A percentile compares a stretch with the other conserved stretches of the same genome.
These are phyloP conservation scores for Xylariaceae sp. DNA, from an alignment of 2,329 filamentous ascomycete species.

Conservation along the genomic window DNA sequence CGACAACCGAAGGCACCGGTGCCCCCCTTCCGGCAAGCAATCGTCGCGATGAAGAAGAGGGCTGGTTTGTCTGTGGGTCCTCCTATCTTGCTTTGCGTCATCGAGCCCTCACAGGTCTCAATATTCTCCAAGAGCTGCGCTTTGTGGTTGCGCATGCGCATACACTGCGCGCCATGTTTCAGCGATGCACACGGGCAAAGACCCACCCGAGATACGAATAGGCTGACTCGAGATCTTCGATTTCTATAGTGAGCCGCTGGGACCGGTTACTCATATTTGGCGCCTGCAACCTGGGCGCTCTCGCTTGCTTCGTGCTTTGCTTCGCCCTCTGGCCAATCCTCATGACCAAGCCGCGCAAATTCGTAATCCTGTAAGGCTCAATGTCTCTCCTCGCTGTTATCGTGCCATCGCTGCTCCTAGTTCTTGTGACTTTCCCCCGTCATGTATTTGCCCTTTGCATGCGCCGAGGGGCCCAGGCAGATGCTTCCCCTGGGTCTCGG, in stretches of 20 bases:
- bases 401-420: constrained; percentile 15
- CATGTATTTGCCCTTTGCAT: constrained; percentile 25
- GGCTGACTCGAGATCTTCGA: constrained; percentile 33
- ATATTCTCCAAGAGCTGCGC: constrained; percentile 40
- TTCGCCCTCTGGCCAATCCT: constrained; percentile 86
- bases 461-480: constrained; percentile 27
- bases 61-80: constrained; percentile 88
- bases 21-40: constrained; percentile 80
- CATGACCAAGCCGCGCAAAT: constrained; percentile 79
- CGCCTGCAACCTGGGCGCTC: constrained; percentile 82
- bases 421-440: constrained; percentile 18
- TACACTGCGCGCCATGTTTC: constrained; percentile 42
- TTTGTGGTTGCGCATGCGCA: constrained; percentile 41
- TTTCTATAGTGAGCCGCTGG: constrained; percentile 81
- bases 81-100: constrained; percentile 22
- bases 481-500: constrained; percentile 26
- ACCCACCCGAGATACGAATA: constrained; percentile 23
- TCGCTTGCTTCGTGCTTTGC: constrained; percentile 88
- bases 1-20: constrained; percentile 75
- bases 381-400: constrained; percentile 15
- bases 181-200: constrained; percentile 37
- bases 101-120: constrained; percentile 21
- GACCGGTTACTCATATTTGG: constrained; percentile 90
- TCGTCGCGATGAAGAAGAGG: constrained; percentile 90
- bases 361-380: constrained; percentile 82